These are phyloP conservation scores for Clonostachys solani DNA, from an alignment of 2,329 filamentous ascomycete genomes.

Conservation along the genomic window DNA sequence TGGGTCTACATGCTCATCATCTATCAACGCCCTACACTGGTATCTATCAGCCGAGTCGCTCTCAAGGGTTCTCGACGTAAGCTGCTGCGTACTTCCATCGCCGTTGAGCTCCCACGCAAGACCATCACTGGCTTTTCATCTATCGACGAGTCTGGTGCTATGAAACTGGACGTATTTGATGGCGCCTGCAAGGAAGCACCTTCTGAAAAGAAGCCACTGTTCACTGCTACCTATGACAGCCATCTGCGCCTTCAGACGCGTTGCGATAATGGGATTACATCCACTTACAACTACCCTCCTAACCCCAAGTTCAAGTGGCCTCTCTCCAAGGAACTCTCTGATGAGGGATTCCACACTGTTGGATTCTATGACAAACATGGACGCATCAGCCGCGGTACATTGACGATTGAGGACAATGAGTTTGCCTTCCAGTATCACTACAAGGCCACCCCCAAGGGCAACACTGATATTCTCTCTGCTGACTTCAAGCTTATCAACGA, in stretches of 20 bases:
- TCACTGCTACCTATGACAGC: conserved; percentile 19
- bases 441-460: conserved; percentile 21
- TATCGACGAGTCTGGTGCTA: conserved; percentile 11
- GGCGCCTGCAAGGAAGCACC: conserved; percentile 10
- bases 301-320: conserved; percentile 13
- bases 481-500: conserved; percentile 14
- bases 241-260: conserved; percentile 15
- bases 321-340: conserved; percentile 14
- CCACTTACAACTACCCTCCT: conserved; percentile 16
- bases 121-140: conserved; percentile 22
- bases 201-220: conserved; percentile 11
- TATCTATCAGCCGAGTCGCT: conserved; percentile 22
- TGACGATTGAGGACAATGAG: conserved; percentile 15
- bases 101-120: conserved; percentile 20
- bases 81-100: conserved; percentile 17
- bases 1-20: conserved; percentile 24
- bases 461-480: conserved; percentile 23
- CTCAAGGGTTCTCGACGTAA: conserved; percentile 20
- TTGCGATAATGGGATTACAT: conserved; percentile 10
- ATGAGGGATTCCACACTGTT: conserved; percentile 10
- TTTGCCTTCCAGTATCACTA: conserved; percentile 28
- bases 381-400: conserved; percentile 20
- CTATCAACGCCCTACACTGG: conserved; percentile 22
- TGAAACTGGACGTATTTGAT: conserved; percentile 21
- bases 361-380: conserved; percentile 27